Evolutionary conservation across 768 basidiomycete genomes (phyloP), one percentile per base, ranked within the genome.

Genomic region (Trametes sanguinea): DNA sequence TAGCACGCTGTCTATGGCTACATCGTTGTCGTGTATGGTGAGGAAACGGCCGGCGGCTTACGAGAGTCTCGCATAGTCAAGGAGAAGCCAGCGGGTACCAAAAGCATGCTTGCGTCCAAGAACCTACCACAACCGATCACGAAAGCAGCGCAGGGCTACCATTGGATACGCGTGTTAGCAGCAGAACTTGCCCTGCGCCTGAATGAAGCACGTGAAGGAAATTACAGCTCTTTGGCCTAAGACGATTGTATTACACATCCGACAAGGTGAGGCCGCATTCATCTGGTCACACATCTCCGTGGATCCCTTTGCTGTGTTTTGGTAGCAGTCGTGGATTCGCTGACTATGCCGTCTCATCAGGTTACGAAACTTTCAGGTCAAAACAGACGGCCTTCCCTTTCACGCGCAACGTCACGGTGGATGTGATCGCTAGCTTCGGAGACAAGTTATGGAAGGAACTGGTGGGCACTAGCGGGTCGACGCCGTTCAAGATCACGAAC

Each of bases 21-120:
- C 42, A 2, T n/a, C 7, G 7, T 3, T n/a, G 3, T 16, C 42
- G 13, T 39, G 39, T 22, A 22, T 1, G 39, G 39, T 2, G 39
- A 7, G 8, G 13, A 39, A 39, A 2, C 39, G 7, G 14, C 2
- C 16, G 3, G 32, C 48, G 30, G 17, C 9, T 11, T 14, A 4
- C n/a, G 48, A 27, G 4, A 3, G 7, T 4, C n/a, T 4, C 30
- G 6, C 17, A 13, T 71, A 96, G 95, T 98, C 39, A 94, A 92
- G 69, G 92, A 93, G 70, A 93, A 93, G 73, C 81, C 87, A 14
- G 77, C 81, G 0, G 76, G 90, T 33, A 88, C 84, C 64, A 98
- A 97, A 77, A 94, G 92, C 68, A 98, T 98, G 96, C 77, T 94
- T 55, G 93, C 94, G 0, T 89, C 94, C n/a, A 99, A 99, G 74